Evolutionary conservation across 2,329 filamentous ascomycete genomes (phyloP).

Genomic region (Coleophoma eucalyptorum): DNA sequence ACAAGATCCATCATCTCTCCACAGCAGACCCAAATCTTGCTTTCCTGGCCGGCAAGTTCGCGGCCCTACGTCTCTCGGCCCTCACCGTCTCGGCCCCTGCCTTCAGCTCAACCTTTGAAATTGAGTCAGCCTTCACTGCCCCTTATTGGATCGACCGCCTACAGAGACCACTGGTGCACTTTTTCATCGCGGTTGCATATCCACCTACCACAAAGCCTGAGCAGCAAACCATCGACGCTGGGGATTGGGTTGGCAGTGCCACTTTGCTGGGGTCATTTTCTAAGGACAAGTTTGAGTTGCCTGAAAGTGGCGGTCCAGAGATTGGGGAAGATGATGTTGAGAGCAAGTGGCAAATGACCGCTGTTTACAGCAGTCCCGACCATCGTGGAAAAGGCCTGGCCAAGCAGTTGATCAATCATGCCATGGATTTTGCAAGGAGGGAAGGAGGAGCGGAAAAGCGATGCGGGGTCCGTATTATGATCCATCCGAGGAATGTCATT

Average conservation of each 20-base stretch:
- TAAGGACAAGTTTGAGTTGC: constrained; percentile 18
- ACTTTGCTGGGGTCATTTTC: constrained; percentile 25
- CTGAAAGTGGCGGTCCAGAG: constrained; percentile 19
- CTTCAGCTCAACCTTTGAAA: constrained; percentile 27
- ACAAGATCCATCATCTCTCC: constrained; percentile 16
- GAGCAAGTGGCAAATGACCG: constrained; percentile 20
- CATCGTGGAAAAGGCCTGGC: constrained; percentile 18
- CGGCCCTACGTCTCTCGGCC: constrained; percentile 25
- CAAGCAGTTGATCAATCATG: constrained; percentile 16
- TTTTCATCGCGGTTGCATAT: constrained; percentile 26
- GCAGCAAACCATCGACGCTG: constrained; percentile 15
- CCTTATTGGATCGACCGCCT: constrained; percentile 24
- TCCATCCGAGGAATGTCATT: constrained; percentile 23
- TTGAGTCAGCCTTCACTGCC: constrained; percentile 22
- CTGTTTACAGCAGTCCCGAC: constrained; percentile 17
- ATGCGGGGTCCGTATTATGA: constrained; percentile 24
- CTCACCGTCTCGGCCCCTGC: constrained; percentile 22
- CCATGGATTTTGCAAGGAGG: constrained; percentile 13
- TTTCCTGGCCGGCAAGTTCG: constrained; percentile 20
- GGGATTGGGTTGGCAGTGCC: constrained; percentile 27
- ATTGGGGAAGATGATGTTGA: constrained; percentile 20
- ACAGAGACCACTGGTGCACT: constrained; percentile 15
- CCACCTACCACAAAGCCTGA: constrained; percentile 4
- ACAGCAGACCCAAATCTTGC: constrained; percentile 10
- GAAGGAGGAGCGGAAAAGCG: constrained; percentile 7